phyloP scores from a whole-genome alignment of 768 basidiomycete species.

The Rhodotorula taiwanensis region DNA sequence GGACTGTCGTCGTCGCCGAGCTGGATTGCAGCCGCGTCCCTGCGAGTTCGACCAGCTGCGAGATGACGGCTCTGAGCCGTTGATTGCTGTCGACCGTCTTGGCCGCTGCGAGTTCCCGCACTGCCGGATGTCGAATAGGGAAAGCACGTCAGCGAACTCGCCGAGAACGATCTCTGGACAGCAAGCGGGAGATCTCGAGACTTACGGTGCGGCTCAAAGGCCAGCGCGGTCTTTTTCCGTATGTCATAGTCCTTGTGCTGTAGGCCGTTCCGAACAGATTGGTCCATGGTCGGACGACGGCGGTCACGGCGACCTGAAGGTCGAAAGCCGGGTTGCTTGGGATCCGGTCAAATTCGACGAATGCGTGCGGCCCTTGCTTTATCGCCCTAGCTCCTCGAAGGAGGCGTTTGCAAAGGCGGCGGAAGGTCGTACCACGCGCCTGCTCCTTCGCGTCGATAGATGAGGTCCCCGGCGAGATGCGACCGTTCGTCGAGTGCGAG shows the following conservation, averaged over 20 bases:
- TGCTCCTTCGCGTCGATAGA: no score
- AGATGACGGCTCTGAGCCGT: conserved; percentile 12
- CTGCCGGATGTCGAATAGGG: conserved; percentile 7
- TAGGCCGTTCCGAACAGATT: conserved; percentile 3
- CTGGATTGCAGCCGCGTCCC: conserved; percentile 4
- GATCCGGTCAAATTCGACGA: no score
- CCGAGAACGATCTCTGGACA: background rate
- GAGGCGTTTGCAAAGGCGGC: no score
- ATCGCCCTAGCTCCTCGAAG: no score
- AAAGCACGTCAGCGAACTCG: background rate
- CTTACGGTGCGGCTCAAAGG: conserved; percentile 15
- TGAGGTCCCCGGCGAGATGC: no score
- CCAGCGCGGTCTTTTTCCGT: conserved; percentile 12
- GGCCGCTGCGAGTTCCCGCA: conserved; percentile 9
- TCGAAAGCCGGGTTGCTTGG: no score
- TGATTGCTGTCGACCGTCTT: conserved; percentile 6
- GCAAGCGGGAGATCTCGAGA: background rate
- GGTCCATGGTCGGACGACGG: conserved; percentile 8
- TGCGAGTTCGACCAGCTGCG: conserved; percentile 18
- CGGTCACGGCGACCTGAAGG: no score
- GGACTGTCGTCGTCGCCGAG: background rate
- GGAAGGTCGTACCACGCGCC: no score
- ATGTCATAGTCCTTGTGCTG: conserved; percentile 6
- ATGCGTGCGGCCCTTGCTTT: no score
- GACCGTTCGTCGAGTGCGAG: no score